Evolutionary conservation across 805 yeast genomes (phyloP), one percentile per base, ranked within the genome.

Genomic region (Torulaspora indica): DNA sequence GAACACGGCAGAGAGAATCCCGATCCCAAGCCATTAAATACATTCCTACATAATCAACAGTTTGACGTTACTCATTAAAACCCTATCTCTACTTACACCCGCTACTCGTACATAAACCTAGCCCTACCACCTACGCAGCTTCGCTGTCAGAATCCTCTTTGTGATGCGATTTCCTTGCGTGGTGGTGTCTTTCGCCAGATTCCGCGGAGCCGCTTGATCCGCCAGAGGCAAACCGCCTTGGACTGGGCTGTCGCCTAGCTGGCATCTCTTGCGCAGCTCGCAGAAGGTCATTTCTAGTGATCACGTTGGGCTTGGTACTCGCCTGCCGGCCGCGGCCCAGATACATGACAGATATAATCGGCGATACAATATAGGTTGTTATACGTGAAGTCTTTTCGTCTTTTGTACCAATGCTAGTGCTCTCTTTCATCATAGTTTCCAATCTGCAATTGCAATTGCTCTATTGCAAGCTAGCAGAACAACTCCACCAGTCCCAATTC

Each of bases 1-100:
- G 51, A 88, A 88, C 62, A 70, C 73, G 33, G 87, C 90, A 0
- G 72, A 71, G 34, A 69, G 79, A 51, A 72, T 81, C 27, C 61
- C 63, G 1, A 68, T 76, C 3, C 43, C 38, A 5, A 35, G 15
- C 1, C 29, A 20, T 8, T 34, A 28, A 34, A 20, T 9, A 34
- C 33, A 35, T 42, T 42, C 41, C 8, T 22, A 10, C 25, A 23
- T 23, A 23, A 23, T 8, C 25, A n/a, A n/a, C n/a, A n/a, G n/a
- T n/a, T n/a, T 20, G 22, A 20, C 22, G 22, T 20, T 20, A 20
- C 5, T 20, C 22, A 20, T 20, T 20, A 20, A 20, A 20, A 20
- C 22, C 22, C 5, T 20, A 20, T 20, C 22, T 20, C 22, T 20
- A 20, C 22, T 5, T 5, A 20, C 4, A 20, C 22, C 5, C 5